Evolutionary conservation across 495 filamentous ascomycete genomes (phyloP).

Genomic region (Entonaema liquescens): DNA sequence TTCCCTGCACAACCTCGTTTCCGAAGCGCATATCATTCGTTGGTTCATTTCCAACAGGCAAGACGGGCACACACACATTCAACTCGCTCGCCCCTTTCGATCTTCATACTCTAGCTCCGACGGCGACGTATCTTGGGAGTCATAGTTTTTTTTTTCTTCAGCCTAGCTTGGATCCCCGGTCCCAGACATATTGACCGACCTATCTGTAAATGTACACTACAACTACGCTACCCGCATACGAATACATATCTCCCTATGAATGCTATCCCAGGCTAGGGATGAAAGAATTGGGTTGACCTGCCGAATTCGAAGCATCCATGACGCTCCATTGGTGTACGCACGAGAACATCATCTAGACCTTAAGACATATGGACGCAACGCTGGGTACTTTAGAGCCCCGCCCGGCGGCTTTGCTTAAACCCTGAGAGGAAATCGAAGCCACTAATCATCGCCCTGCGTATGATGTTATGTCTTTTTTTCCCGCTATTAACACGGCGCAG

Average conservation of each 20-base stretch:
- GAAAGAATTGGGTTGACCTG: constrained; percentile 29
- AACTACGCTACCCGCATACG: background rate
- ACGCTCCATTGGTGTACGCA: constrained; percentile 12
- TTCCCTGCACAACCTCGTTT: constrained; percentile 43
- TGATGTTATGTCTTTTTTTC: constrained; percentile 2
- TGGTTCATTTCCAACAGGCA: constrained; percentile 39
- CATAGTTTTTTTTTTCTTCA: constrained; percentile 32
- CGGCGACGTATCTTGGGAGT: constrained; percentile 31
- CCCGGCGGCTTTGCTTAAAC: constrained; percentile 27
- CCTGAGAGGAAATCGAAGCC: constrained; percentile 29
- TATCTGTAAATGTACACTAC: constrained; percentile 1
- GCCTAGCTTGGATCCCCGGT: constrained; percentile 36
- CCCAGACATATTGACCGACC: constrained; percentile 25
- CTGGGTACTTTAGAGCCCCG: constrained; percentile 19
- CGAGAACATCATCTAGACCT: constrained; percentile 18
- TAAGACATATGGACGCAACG: constrained; percentile 14
- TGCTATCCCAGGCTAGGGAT: constrained; percentile 15
- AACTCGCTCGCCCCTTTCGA: constrained; percentile 30
- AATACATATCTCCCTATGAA: background rate
- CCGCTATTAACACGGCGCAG: constrained; percentile 13
- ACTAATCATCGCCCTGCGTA: constrained; percentile 21
- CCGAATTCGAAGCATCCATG: constrained; percentile 30
- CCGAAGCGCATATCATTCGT: constrained; percentile 42
- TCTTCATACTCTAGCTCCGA: constrained; percentile 37
- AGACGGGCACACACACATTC: constrained; percentile 22